Evolutionary conservation across 2,329 filamentous ascomycete genomes (phyloP), one percentile per base, ranked within the genome.

Genomic region (Colletotrichum higginsianum): DNA sequence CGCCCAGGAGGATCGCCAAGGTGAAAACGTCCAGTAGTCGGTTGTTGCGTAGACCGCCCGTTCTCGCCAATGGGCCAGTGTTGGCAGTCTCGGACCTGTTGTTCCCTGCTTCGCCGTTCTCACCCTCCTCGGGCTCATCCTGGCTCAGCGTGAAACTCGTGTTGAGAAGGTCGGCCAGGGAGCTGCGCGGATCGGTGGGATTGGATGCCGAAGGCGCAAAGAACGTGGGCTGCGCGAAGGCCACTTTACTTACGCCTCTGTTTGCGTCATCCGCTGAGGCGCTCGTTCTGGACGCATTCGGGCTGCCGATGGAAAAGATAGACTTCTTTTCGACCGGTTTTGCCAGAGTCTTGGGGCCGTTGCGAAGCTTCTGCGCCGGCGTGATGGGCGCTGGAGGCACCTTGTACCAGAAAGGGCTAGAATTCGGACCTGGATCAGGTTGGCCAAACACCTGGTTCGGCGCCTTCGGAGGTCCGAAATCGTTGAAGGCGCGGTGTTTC

Each of bases 341-440:
- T 76, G 77, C 84, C 35, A 91, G 81, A 0, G 89, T 86, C 71
- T 87, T 89, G 5, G 88, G 87, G 1, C 91, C 91, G 71, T 92
- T 93, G 42, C 89, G 86, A 8, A 90, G 80, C 53, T 86, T 85
- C 50, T 90, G 88, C 2, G 91, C 90, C 26, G 91, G 91, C n/a
- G 87, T 88, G 16, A 86, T 88, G 16, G 93, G 93, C 1, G 92
- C 91, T 0, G 91, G 86, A 4, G 93, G 93, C 3, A 94, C 86
- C 69, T 88, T 90, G 81, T 90, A 92, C 85, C 90, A 92, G 77
- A 95, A 94, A 1, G 91, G 89, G 1, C 83, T 85, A 16, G 81
- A 74, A 53, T 84, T 83, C 0, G 81, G 79, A 61, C 85, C 82
- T 18, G 83, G 82, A 0, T 85, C 86, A 0, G 84, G 79, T 66